A percentile compares a stretch with the other conserved stretches of the same genome.
phyloP scores from a whole-genome alignment of 2,329 filamentous ascomycete species.

The Diaporthe batatas region DNA sequence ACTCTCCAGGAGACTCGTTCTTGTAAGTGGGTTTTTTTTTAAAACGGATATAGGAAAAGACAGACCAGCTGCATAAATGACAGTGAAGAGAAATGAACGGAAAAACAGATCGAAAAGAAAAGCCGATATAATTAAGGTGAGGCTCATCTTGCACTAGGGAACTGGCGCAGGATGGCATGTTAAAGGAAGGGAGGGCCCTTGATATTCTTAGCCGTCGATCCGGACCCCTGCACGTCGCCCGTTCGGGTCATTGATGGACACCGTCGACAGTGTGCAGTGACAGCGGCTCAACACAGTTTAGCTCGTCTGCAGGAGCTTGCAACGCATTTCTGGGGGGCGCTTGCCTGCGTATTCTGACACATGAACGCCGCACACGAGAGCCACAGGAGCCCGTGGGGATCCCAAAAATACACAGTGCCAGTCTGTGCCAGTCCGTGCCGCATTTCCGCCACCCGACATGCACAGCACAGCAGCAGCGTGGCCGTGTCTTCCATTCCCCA shows the following conservation, averaged over 20 bases:
- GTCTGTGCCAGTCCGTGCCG: slow-evolving; percentile 24
- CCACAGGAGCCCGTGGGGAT: slow-evolving; percentile 6
- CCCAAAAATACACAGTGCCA: slow-evolving; percentile 22
- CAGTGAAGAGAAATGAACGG: slow-evolving; percentile 9
- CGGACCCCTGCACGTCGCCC: background rate
- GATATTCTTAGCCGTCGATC: slow-evolving; percentile 26
- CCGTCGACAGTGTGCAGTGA: background rate
- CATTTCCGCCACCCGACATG: background rate
- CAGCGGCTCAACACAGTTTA: background rate
- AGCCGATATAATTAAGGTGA: slow-evolving; percentile 16
- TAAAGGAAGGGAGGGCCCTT: slow-evolving; percentile 2
- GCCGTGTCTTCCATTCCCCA: background rate
- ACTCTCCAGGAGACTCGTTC: slow-evolving; percentile 6
- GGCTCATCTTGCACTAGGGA: background rate
- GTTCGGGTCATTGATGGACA: slow-evolving; percentile 18
- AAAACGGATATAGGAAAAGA: slow-evolving; percentile 4
- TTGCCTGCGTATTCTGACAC: slow-evolving; percentile 15
- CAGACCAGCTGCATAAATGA: slow-evolving; percentile 38
- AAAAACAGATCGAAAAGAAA: background rate
- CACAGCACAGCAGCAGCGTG: slow-evolving; percentile 3
- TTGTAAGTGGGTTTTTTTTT: background rate
- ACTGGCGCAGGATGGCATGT: slow-evolving; percentile 10
- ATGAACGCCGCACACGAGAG: background rate
- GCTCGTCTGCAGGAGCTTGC: slow-evolving; percentile 7
- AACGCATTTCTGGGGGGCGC: slow-evolving; percentile 7